Evolutionary conservation across 1,284 basidiomycete genomes (phyloP), one percentile per base, ranked within the genome.

Genomic region (Ustilago trichophora): DNA sequence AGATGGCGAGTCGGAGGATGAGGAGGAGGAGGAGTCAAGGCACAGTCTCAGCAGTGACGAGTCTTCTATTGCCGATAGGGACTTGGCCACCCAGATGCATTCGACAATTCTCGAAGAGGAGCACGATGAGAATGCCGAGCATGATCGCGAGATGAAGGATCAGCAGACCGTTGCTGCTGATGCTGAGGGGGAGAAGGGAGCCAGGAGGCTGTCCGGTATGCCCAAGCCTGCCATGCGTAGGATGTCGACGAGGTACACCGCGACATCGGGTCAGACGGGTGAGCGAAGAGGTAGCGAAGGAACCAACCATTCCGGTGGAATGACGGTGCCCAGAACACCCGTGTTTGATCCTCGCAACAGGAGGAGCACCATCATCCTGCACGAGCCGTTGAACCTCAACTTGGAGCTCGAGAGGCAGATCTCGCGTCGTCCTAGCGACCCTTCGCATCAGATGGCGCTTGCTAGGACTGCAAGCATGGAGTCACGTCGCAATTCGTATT

Each of bases 311-410:
- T 47, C 59, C n/a, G 36, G 32, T 29, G 15, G 10, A 11, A 18
- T 34, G 24, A 26, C 31, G 15, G 26, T 44, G 10, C 62, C 62
- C 7, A 22, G 36, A 19, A 56, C 53, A 8, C 43, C 53, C 3
- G 37, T 35, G 7, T 65, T 58, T 31, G 50, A 58, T 16, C 62
- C 62, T 9, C 41, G 51, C 6, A 57, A 56, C 38, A 29, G 62
- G 7, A 27, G 62, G n/a, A 57, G 53, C 26, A 65, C 62, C 1
- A 65, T 65, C 34, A 58, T 65, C 37, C 26, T 65, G 41, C 55
- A 58, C 46, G 62, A 65, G 33, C 54, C 49, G 3, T 27, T 58
- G 27, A 42, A 40, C 8, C 16, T 51, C 16, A 38, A 41, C 6
- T 10, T 32, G 10, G 32, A 49, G 29, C 45, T 60, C 7, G 45